Evolutionary conservation across 352 stramenopile species (phyloP), one percentile per base, ranked within the genome.

Genomic region (Pythium monospermum): DNA sequence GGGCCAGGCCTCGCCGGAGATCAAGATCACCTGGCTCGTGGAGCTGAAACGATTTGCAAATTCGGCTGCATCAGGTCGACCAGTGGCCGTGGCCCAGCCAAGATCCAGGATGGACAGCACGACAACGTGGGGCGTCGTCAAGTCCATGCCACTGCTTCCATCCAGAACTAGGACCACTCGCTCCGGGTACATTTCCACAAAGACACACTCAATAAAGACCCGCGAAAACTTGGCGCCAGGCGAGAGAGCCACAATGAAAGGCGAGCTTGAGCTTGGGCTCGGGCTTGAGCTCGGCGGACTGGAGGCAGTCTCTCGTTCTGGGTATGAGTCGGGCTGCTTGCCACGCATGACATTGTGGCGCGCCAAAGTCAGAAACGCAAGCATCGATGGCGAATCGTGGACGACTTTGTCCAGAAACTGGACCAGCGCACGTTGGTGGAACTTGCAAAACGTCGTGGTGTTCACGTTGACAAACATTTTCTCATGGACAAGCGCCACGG

Each of bases 51-150:
- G 42, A 4, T 33, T n/a, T 2, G 27, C 6, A 19, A 56, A 13
- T 22, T 57, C 57, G 23, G 30, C 15, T 15, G 30, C 30, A 35
- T 7, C 30, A 15, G 15, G 8, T 35, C 30, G 30, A n/a, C n/a
- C n/a, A n/a, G n/a, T n/a, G n/a, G n/a, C n/a, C n/a, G n/a, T n/a
- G n/a, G n/a, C n/a, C n/a, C n/a, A n/a, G n/a, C 30, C 30, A 15
- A 10, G 40, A 46, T 68, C 40, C 8, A 58, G 55, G 1, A 64
- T 49, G 19, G 53, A 55, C n/a, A 76, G 73, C 6, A 84, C 53
- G 5, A 70, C 57, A 0, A 84, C 48, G 16, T 76, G 63, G 8
- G 71, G 58, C 12, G 23, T 19, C 22, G 16, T 11, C 61, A 55
- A 8, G 6, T 41, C 3, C 13, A 56, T 6, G 11, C n/a, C 37